Percentiles rank a stretch among this genome's conserved stretches.
These are phyloP conservation scores for Phlebopus sp. DNA, from an alignment of 1,284 basidiomycete genomes.

Conservation along the genomic window DNA sequence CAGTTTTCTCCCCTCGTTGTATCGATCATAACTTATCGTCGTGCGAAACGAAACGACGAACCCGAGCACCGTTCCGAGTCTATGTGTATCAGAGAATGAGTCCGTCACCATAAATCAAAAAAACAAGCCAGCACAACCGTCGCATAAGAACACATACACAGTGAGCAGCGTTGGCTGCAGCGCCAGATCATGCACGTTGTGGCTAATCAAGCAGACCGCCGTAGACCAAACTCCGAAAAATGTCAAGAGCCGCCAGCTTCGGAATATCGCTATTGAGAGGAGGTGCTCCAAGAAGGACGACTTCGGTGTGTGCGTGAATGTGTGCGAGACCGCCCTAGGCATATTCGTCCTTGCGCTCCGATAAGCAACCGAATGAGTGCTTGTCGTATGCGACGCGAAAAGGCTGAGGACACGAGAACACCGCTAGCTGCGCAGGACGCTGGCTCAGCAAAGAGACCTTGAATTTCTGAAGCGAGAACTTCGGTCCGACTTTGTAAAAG, in stretches of 20 bases:
- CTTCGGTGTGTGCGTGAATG: not conserved
- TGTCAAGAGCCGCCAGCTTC: conserved; percentile 67
- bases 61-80: conserved; percentile 58
- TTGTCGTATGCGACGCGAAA: too few relatives aligned
- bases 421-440: too few relatives aligned
- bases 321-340: not conserved
- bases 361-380: too few relatives aligned
- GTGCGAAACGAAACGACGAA: conserved; percentile 70
- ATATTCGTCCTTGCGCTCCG: too few relatives aligned
- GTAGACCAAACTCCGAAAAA: conserved; percentile 61
- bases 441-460: too few relatives aligned
- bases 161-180: conserved; percentile 56
- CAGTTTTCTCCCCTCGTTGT: conserved; percentile 58
- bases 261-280: conserved; percentile 43
- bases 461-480: too few relatives aligned
- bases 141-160: conserved; percentile 50
- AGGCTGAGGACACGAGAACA: too few relatives aligned
- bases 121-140: too few relatives aligned
- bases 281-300: not conserved
- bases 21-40: conserved; percentile 60
- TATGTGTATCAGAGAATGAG: conserved; percentile 2
- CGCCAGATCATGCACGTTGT: conserved; percentile 41
- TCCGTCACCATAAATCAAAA: too few relatives aligned
- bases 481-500: too few relatives aligned
- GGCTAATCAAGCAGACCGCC: conserved; percentile 50